phyloP scores from a whole-genome alignment of 306 rosid genomes.

The Fragaria vesca region DNA sequence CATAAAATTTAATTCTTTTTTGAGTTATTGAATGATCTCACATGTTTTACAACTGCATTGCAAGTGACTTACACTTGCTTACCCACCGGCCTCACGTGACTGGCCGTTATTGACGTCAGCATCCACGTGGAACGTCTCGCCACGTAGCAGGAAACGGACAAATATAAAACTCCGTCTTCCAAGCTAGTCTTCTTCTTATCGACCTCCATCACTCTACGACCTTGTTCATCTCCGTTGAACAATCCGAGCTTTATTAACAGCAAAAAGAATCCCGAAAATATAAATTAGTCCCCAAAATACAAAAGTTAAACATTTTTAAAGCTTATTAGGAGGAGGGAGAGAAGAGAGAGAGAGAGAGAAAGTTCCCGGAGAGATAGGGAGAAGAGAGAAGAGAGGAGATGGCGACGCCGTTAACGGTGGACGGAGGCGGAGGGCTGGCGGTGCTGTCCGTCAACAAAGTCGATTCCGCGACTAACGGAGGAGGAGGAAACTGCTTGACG shows the following conservation, averaged over 20 bases:
- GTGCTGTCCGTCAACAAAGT: constrained; percentile 45
- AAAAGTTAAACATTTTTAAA: not conserved
- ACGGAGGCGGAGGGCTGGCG: constrained; percentile 79
- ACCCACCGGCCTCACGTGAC: not conserved
- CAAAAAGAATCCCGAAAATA: not conserved
- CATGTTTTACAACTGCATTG: not conserved
- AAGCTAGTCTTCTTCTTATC: not conserved
- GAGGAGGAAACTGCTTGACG: constrained; percentile 34
- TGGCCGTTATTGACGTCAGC: not conserved
- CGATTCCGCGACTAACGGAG: too few species aligned
- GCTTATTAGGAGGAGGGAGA: not conserved
- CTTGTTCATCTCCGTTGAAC: not conserved
- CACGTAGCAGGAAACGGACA: constrained; percentile 1
- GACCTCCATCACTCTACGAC: not conserved
- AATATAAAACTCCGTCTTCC: not conserved
- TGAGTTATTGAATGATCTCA: not conserved
- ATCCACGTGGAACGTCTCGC: not conserved
- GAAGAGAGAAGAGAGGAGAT: constrained; percentile 22
- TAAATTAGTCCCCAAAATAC: not conserved
- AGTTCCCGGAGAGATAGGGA: not conserved
- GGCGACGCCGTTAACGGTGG: constrained; percentile 79
- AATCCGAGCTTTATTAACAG: not conserved
- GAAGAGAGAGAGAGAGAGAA: not conserved
- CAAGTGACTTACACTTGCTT: not conserved
- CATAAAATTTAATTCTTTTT: too few species aligned